These are phyloP conservation scores for Dioszegia crocea DNA, from an alignment of 768 basidiomycete genomes.

Conservation along the genomic window DNA sequence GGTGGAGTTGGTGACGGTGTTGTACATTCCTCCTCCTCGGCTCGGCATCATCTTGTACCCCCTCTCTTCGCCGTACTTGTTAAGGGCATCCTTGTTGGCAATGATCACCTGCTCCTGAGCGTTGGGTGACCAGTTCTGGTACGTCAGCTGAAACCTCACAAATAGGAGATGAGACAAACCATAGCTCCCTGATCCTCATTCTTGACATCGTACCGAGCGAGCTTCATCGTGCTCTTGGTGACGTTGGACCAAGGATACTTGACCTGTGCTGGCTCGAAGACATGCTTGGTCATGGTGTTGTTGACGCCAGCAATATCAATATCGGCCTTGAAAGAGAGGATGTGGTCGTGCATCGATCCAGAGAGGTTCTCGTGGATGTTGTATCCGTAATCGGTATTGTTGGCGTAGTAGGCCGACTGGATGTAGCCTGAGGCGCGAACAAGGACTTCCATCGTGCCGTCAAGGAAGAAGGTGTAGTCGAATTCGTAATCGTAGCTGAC, in stretches of 20 bases:
- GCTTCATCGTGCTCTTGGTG: slow-evolving; percentile 39
- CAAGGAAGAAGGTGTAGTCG: slow-evolving; percentile 64
- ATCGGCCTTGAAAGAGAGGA: slow-evolving; percentile 65
- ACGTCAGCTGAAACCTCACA: slow-evolving; percentile 56
- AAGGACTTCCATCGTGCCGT: slow-evolving; percentile 66
- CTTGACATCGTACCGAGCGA: slow-evolving; percentile 29
- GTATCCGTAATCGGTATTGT: slow-evolving; percentile 57
- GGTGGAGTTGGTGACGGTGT: slow-evolving; percentile 39
- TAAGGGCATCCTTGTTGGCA: slow-evolving; percentile 45
- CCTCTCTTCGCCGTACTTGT: slow-evolving; percentile 45
- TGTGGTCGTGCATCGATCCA: slow-evolving; percentile 66
- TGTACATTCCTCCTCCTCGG: slow-evolving; percentile 28
- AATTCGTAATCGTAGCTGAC: slow-evolving; percentile 59
- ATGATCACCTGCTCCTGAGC: slow-evolving; percentile 30
- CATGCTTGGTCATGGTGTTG: slow-evolving; percentile 59
- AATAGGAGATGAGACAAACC: slow-evolving; percentile 42
- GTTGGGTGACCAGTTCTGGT: slow-evolving; percentile 38
- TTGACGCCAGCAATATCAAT: slow-evolving; percentile 61
- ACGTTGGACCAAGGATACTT: slow-evolving; percentile 59
- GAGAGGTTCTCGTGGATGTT: slow-evolving; percentile 60
- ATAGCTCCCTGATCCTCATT: slow-evolving; percentile 54
- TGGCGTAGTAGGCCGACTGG: slow-evolving; percentile 60
- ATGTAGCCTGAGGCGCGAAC: slow-evolving; percentile 65
- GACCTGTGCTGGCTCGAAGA: slow-evolving; percentile 56
- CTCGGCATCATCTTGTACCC: slow-evolving; percentile 47